These are phyloP conservation scores for Trametes cubensis DNA, from an alignment of 768 basidiomycete genomes.

Conservation along the genomic window DNA sequence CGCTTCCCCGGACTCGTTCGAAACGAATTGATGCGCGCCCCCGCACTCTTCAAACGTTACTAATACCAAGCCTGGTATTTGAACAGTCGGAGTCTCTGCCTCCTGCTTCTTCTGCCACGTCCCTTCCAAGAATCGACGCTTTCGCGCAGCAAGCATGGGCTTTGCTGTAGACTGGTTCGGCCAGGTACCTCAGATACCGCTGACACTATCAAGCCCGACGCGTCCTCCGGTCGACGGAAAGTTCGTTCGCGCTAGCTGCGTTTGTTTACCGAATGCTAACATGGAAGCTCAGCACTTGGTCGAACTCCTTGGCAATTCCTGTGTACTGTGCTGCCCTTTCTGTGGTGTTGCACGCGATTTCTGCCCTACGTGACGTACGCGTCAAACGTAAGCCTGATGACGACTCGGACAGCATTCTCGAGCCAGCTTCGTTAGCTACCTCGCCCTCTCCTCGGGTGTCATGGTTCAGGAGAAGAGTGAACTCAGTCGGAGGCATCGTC, in stretches of 20 bases:
- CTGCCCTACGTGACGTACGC: too few species aligned
- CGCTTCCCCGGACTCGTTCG: too few species aligned
- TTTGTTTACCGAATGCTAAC: neutral
- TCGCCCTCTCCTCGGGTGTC: neutral
- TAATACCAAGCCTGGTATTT: too few species aligned
- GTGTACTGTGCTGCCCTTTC: neutral
- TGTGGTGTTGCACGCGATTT: neutral
- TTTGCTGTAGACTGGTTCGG: neutral
- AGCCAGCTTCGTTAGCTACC: too few species aligned
- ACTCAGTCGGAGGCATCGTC: neutral
- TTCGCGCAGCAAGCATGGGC: neutral
- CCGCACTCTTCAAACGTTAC: too few species aligned
- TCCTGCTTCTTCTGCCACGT: too few species aligned
- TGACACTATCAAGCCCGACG: neutral
- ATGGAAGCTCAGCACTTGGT: neutral
- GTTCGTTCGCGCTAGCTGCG: neutral
- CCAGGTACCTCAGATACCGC: slow-evolving; percentile 1
- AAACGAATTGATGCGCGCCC: too few species aligned
- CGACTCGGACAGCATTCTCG: too few species aligned
- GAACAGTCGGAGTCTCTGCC: too few species aligned
- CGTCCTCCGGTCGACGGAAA: neutral
- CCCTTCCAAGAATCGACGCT: too few species aligned
- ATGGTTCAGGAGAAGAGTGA: neutral
- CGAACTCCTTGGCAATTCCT: neutral
- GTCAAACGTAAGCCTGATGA: too few species aligned